Conservation (phyloP, 305 asterid species). For the Fraxinus platypoda region DNA sequence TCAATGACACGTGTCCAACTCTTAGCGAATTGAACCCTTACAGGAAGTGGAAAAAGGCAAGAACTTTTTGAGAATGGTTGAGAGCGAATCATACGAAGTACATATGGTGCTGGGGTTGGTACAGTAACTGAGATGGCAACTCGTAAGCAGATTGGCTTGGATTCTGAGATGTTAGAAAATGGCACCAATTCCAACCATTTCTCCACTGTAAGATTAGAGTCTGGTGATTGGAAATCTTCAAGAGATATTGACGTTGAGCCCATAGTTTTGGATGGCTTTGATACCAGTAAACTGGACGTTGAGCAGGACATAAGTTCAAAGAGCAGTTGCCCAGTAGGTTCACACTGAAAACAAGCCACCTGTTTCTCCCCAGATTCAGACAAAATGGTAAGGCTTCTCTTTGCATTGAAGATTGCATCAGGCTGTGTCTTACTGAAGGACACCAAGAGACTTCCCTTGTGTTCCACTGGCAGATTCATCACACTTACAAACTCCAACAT, state of each 20-base stretch:
- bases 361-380: slow-evolving; percentile 74
- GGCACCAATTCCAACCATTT: slow-evolving; percentile 90
- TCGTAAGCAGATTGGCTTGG: slow-evolving; percentile 59
- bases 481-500: slow-evolving; percentile 84
- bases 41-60: slow-evolving; percentile 64
- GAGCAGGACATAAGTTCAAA: slow-evolving; percentile 57
- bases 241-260: slow-evolving; percentile 60
- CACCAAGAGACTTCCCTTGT: slow-evolving; percentile 54
- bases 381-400: slow-evolving; percentile 67
- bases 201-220: slow-evolving; percentile 56
- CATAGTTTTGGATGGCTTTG: slow-evolving; percentile 47
- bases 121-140: slow-evolving; percentile 79
- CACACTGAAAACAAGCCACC: slow-evolving; percentile 83
- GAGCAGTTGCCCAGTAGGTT: slow-evolving; percentile 63
- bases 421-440: slow-evolving; percentile 76
- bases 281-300: slow-evolving; percentile 35
- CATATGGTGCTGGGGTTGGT: slow-evolving; percentile 63
- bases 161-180: slow-evolving; percentile 36
- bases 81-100: slow-evolving; percentile 53
- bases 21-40: slow-evolving; percentile 47
- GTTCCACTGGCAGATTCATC: slow-evolving; percentile 63
- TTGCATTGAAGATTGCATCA: slow-evolving; percentile 67
- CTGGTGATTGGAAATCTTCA: slow-evolving; percentile 50
- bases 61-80: slow-evolving; percentile 53
- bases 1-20: slow-evolving; percentile 55